Evolutionary conservation across 2,329 filamentous ascomycete genomes (phyloP).

Genomic region (Exserohilum rostratum): DNA sequence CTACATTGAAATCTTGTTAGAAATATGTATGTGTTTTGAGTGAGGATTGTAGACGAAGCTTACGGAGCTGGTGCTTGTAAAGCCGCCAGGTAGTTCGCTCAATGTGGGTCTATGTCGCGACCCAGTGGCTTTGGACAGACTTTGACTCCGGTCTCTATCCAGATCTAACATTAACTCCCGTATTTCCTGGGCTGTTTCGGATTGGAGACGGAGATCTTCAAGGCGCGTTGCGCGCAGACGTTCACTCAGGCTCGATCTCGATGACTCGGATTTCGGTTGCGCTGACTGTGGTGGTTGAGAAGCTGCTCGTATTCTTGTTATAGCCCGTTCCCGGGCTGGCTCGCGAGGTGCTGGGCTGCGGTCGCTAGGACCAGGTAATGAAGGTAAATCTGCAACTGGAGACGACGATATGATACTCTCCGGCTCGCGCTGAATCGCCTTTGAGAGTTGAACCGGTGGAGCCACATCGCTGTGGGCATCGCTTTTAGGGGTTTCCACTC

Average conservation of each 20-base stretch:
- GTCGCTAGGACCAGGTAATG: background rate
- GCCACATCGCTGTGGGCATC: background rate
- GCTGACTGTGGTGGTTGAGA: background rate
- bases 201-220: slow-evolving; percentile 4
- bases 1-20: background rate
- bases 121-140: background rate
- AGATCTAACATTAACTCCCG: slow-evolving; percentile 3
- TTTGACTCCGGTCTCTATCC: background rate
- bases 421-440: background rate
- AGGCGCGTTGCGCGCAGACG: background rate
- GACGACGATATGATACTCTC: background rate
- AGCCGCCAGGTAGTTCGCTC: background rate
- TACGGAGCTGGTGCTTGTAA: background rate
- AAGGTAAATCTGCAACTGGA: background rate
- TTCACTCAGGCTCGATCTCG: slow-evolving; percentile 4
- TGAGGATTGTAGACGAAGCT: background rate
- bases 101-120: background rate
- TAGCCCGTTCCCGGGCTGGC: background rate
- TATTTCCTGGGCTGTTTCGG: slow-evolving; percentile 4
- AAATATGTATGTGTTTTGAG: no score
- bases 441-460: slow-evolving; percentile 1
- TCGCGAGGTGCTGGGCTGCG: background rate
- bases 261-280: background rate
- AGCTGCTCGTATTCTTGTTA: background rate
- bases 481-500: background rate